A percentile compares a stretch with the other conserved stretches of the same genome.
Evolutionary conservation across 2,329 filamentous ascomycete genomes (phyloP).

Genomic region (Huntiella savannae): DNA sequence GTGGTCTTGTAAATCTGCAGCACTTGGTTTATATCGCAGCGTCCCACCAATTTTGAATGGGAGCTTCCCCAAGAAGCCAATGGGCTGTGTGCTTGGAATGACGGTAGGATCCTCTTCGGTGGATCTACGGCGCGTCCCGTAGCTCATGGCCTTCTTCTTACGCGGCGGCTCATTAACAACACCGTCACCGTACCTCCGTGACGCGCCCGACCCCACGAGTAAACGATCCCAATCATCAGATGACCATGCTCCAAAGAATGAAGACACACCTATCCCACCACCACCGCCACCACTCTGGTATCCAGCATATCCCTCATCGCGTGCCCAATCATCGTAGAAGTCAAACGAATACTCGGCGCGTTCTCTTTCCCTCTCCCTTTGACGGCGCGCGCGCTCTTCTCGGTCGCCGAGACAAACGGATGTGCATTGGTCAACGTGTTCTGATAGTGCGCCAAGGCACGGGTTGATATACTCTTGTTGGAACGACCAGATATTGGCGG

Average conservation of each 20-base stretch:
- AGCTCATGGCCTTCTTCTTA: slow-evolving; percentile 72
- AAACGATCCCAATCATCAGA: slow-evolving; percentile 72
- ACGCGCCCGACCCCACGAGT: slow-evolving; percentile 44
- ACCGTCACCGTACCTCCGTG: slow-evolving; percentile 9
- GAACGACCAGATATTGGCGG: slow-evolving; percentile 76
- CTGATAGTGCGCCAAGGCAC: slow-evolving; percentile 49
- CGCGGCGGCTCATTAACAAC: slow-evolving; percentile 44
- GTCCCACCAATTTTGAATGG: slow-evolving; percentile 74
- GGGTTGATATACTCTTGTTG: slow-evolving; percentile 70
- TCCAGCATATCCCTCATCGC: slow-evolving; percentile 25
- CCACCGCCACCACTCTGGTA: slow-evolving; percentile 13
- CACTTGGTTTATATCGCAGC: slow-evolving; percentile 73
- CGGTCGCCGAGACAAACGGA: slow-evolving; percentile 50
- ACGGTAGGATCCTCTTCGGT: slow-evolving; percentile 66
- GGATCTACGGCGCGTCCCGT: slow-evolving; percentile 43
- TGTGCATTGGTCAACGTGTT: slow-evolving; percentile 53
- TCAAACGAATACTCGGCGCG: slow-evolving; percentile 76
- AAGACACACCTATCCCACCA: slow-evolving; percentile 20
- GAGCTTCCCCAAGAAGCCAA: slow-evolving; percentile 67
- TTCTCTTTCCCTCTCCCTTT: slow-evolving; percentile 41
- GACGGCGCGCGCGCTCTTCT: slow-evolving; percentile 53
- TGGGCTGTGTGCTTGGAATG: slow-evolving; percentile 70
- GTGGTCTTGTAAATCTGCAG: slow-evolving; percentile 76
- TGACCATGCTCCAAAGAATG: slow-evolving; percentile 54
- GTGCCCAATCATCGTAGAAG: slow-evolving; percentile 96